Evolutionary conservation across 352 stramenopile genomes (phyloP).

Genomic region (Blastocystis sp.): DNA sequence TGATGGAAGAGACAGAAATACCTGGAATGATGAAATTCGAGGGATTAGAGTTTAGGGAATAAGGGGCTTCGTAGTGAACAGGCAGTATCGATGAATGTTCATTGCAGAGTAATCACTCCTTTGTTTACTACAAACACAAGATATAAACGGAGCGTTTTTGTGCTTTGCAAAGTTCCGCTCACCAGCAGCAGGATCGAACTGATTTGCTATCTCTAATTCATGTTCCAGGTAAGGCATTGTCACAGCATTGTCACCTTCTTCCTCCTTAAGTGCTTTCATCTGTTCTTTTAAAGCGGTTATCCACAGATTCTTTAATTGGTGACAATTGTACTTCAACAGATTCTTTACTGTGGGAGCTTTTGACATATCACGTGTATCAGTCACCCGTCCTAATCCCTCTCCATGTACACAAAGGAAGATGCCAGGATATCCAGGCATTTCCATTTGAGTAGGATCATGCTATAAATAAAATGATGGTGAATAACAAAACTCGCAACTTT

Average conservation of each 20-base stretch:
- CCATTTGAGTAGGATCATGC: conserved; percentile 31
- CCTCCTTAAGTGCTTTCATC: conserved; percentile 59
- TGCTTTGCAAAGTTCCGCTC: conserved; percentile 1
- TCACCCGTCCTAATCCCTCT: conserved; percentile 19
- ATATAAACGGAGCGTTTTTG: conserved; percentile 24
- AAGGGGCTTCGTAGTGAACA: neutral
- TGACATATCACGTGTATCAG: conserved; percentile 52
- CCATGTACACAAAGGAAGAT: conserved; percentile 63
- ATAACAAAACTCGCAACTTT: neutral
- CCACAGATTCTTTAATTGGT: conserved; percentile 60
- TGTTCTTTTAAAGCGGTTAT: conserved; percentile 54
- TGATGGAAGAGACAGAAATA: conserved; percentile 85
- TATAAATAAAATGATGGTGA: neutral
- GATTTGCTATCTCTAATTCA: neutral
- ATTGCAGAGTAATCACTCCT: neutral
- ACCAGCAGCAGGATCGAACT: conserved; percentile 2
- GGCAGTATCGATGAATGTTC: neutral
- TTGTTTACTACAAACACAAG: neutral
- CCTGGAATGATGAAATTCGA: conserved; percentile 86
- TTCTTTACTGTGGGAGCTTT: conserved; percentile 60
- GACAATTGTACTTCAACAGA: conserved; percentile 56
- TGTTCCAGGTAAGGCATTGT: conserved; percentile 28
- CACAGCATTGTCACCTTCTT: conserved; percentile 22
- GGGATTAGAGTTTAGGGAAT: conserved; percentile 80
- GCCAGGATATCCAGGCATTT: conserved; percentile 56